A percentile compares a stretch with the other conserved stretches of the same genome.
Evolutionary conservation across 2,329 filamentous ascomycete genomes (phyloP).

Genomic region (Pleurostoma richardsiae): DNA sequence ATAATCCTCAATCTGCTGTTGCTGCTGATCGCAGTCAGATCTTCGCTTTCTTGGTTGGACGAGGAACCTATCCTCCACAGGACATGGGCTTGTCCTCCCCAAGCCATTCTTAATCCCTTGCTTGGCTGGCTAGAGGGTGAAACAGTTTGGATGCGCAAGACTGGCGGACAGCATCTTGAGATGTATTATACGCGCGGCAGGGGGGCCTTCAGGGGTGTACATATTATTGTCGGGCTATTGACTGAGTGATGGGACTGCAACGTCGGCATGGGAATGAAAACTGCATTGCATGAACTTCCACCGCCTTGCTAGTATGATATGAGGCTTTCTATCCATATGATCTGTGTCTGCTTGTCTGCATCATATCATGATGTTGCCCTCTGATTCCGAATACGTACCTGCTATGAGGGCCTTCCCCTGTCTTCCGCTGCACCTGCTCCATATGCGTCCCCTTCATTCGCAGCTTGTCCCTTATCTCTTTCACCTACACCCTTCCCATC

Average conservation of each 20-base stretch:
- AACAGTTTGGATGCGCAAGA: constrained; percentile 8
- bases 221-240: constrained; percentile 9
- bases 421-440: neutral
- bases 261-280: constrained; percentile 9
- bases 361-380: neutral
- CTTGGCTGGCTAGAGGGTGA: constrained; percentile 4
- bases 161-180: constrained; percentile 7
- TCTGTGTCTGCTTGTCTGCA: neutral
- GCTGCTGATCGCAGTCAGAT: constrained; percentile 2
- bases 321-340: neutral
- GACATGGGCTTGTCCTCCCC: constrained; percentile 1
- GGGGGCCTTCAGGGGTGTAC: constrained; percentile 9
- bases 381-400: no score
- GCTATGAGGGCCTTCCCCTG: no score
- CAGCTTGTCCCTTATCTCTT: neutral
- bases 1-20: constrained; percentile 5
- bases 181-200: constrained; percentile 5
- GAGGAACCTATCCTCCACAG: no score
- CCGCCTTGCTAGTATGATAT: constrained; percentile 3
- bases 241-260: constrained; percentile 6
- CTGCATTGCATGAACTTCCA: neutral
- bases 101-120: constrained; percentile 6
- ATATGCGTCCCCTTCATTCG: neutral
- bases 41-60: neutral
- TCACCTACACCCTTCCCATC: neutral